Evolutionary conservation across 352 stramenopile species (phyloP).

Genomic region (Phytophthora constricta): DNA sequence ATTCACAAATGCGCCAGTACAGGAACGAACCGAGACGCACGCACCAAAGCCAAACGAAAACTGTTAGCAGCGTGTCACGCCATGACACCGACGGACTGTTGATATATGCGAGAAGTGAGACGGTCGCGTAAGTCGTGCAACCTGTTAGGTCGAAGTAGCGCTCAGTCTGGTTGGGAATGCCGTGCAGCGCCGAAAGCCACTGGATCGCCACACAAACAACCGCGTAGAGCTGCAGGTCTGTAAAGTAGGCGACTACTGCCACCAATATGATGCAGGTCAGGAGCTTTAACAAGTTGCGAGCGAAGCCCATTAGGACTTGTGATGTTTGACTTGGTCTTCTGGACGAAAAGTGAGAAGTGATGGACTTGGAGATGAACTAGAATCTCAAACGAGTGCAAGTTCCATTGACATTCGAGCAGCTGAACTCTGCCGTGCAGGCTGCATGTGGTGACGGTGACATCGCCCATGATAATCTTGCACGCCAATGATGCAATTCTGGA

Average conservation of each 20-base stretch:
- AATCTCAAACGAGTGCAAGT: too few relatives aligned
- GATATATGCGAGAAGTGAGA: slow-evolving; percentile 57
- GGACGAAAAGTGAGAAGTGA: not conserved
- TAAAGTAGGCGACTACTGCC: slow-evolving; percentile 38
- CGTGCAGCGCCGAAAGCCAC: slow-evolving; percentile 72
- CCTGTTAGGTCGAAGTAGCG: slow-evolving; percentile 87
- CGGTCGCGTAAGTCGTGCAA: slow-evolving; percentile 68
- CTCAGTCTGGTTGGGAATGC: slow-evolving; percentile 74
- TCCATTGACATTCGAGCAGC: too few relatives aligned
- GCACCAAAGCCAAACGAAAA: slow-evolving; percentile 82
- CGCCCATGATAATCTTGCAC: not conserved
- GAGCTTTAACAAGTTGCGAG: slow-evolving; percentile 49
- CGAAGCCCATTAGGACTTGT: slow-evolving; percentile 44
- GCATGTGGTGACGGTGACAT: too few relatives aligned
- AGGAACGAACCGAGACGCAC: slow-evolving; percentile 80
- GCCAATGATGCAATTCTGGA: too few relatives aligned
- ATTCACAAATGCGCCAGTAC: slow-evolving; percentile 72
- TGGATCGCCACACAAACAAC: slow-evolving; percentile 62
- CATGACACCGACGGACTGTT: slow-evolving; percentile 36
- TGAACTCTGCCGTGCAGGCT: too few relatives aligned
- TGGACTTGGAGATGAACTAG: too few relatives aligned
- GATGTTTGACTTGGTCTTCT: not conserved
- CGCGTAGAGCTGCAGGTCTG: slow-evolving; percentile 58
- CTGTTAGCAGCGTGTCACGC: slow-evolving; percentile 63
- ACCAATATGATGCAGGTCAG: slow-evolving; percentile 47